phyloP scores from a whole-genome alignment of 1,284 basidiomycete species.

The Apiotrichum siamense region DNA sequence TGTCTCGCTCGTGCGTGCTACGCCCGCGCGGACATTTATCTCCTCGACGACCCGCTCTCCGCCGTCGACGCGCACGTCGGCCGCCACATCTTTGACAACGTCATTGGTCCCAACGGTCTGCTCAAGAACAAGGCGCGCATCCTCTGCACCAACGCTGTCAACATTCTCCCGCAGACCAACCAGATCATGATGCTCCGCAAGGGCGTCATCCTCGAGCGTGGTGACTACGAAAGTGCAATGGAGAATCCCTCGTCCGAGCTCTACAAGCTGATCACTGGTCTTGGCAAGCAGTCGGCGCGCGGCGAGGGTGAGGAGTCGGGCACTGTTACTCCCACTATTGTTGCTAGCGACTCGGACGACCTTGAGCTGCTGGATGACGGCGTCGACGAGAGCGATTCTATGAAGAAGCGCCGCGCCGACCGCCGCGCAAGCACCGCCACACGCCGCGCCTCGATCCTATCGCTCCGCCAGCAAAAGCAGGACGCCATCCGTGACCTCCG shows the following conservation, averaged over 20 bases:
- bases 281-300: slow-evolving; percentile 49
- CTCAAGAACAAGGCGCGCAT: slow-evolving; percentile 79
- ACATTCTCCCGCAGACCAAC: slow-evolving; percentile 75
- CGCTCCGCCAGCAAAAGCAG: slow-evolving; percentile 42
- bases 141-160: slow-evolving; percentile 77
- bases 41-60: slow-evolving; percentile 54
- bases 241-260: slow-evolving; percentile 63
- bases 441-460: slow-evolving; percentile 43
- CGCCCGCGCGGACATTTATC: slow-evolving; percentile 56
- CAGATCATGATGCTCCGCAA: slow-evolving; percentile 71
- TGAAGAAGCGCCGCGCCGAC: slow-evolving; percentile 28
- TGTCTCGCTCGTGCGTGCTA: slow-evolving; percentile 55
- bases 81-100: slow-evolving; percentile 63
- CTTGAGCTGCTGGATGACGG: slow-evolving; percentile 30
- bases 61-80: slow-evolving; percentile 67
- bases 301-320: slow-evolving; percentile 50
- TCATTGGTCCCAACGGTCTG: slow-evolving; percentile 82
- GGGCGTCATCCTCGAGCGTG: slow-evolving; percentile 76
- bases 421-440: slow-evolving; percentile 34
- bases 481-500: slow-evolving; percentile 46
- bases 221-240: slow-evolving; percentile 62
- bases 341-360: slow-evolving; percentile 28
- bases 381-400: slow-evolving; percentile 28
- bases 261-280: slow-evolving; percentile 63
- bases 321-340: slow-evolving; percentile 35